Evolutionary conservation across 2,329 filamentous ascomycete genomes (phyloP), one percentile per base, ranked within the genome.

Genomic region (Graphilbum fragrans): DNA sequence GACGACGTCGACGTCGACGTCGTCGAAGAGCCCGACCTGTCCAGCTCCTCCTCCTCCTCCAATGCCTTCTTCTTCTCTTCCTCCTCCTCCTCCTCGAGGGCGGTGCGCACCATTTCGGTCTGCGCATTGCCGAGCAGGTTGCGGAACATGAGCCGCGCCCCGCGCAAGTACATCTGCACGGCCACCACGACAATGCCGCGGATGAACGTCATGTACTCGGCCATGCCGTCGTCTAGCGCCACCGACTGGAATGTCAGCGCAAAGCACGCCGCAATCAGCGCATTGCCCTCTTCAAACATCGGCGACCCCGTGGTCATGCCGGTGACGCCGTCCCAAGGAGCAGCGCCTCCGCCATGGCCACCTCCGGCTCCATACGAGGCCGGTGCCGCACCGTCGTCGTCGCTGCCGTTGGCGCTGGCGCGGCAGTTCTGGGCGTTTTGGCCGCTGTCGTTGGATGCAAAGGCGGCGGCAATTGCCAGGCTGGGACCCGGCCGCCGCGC

Each of bases 131-230:
- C 61, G 16, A 65, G 46, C 14, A 72, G 50, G 45, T 69, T 66
- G 36, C 59, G 60, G 46, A 74, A 76, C 38, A 76, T 57, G 41
- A 72, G 64, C 18, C 62, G 62, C 34, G 67, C 63, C 19, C 65
- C 63, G 52, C 62, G 62, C 62, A 76, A 68, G 54, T 63, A 63
- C 65, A 77, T 71, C 49, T 75, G 72, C 45, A 68, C 62, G 11
- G 63, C 65, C 4, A 78, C 63, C 36, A 77, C 63, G 45, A 72
- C 55, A 47, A 77, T 69, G 16, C 74, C 73, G 22, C 74, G 64
- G 45, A 73, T 69, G 49, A 77, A 76, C 0, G 69, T 74, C 67
- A 78, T 71, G 54, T 68, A 77, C 54, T 77, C 74, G n/a, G 61
- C 58, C 57, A 77, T 60, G 32, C 74, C 74, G 47, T 78, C 74